Base-by-base conservation (phyloP, 2,329 filamentous ascomycete species). In the Sclerotinia nivalis region DNA sequence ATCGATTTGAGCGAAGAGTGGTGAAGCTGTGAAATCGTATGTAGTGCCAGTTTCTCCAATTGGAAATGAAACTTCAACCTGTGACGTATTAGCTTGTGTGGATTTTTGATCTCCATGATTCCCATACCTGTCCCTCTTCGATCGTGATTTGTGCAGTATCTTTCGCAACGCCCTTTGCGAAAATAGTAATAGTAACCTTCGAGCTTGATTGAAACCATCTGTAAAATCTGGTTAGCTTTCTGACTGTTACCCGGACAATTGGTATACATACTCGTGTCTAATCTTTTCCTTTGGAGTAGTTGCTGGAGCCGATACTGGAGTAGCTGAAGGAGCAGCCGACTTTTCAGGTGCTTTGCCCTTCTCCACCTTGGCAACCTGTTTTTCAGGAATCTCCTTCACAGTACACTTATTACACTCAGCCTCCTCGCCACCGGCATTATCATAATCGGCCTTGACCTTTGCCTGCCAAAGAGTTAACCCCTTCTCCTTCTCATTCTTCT, bases 1-100 rank as follows among this genome's bases (percentile, higher is more conserved):
- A 66, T 92, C 86, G 75, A 97, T 88, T 13, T 85, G 78, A 20
- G 85, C 87, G 78, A 85, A 93, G 4, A 95, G 86, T 8, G 91
- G 88, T 25, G 89, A 84, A 56, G 93, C 84, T 0, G 83, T 84
- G 76, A 87, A 89, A 71, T 87, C 84, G 73, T 87, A 91, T 55
- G 86, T 84, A 43, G 75, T 80, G 25, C 68, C 79, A 8, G 84
- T 82, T 20, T 80, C 83, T 25, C 79, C 78, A 45, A 86, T 82
- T 28, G 86, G 89, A 76, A 90, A 91, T 62, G 85, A 84, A 56
- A 91, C 82, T 5, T 82, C 84, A 37, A 89, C 75, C 79, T 87
- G 74, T 45, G 8, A 73, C 73, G 28, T 72, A 67, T 74, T 75
- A 75, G 69, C 37, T 54, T 25, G 13, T 5, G 43, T 43, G 66